Evolutionary conservation across 1,284 basidiomycete species (phyloP).

Genomic region (Heterobasidion parviporum): DNA sequence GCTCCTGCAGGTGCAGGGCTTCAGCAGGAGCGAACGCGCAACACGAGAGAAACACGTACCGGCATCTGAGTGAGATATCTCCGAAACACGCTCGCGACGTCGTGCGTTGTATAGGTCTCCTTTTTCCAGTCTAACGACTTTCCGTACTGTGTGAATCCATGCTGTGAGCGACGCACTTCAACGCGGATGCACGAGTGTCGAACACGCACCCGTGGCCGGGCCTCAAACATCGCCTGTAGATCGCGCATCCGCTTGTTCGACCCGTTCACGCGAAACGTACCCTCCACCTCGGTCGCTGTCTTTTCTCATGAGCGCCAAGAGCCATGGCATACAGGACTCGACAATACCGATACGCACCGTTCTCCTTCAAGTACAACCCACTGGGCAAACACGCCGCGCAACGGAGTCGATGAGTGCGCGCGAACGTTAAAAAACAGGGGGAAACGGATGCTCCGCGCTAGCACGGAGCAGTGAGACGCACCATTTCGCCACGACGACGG

Average conservation of each 20-base stretch:
- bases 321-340: slow-evolving; percentile 2
- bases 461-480: slow-evolving; percentile 30
- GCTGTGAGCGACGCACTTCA: not conserved
- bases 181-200: not conserved
- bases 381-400: slow-evolving; percentile 26
- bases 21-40: not conserved
- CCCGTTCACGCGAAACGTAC: slow-evolving; percentile 91
- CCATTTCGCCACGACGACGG: slow-evolving; percentile 97
- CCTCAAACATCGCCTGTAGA: slow-evolving; percentile 85
- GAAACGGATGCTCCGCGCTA: not conserved
- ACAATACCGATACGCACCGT: slow-evolving; percentile 39
- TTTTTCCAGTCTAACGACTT: slow-evolving; percentile 88
- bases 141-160: slow-evolving; percentile 61
- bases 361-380: slow-evolving; percentile 87
- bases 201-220: slow-evolving; percentile 70
- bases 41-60: slow-evolving; percentile 38
- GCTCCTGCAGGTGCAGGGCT: slow-evolving; percentile 46
- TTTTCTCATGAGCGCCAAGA: slow-evolving; percentile 5
- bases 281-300: slow-evolving; percentile 87
- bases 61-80: slow-evolving; percentile 96
- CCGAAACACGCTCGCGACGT: slow-evolving; percentile 93
- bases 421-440: slow-evolving; percentile 7
- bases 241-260: slow-evolving; percentile 95
- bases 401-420: slow-evolving; percentile 3
- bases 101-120: slow-evolving; percentile 85